Base-by-base conservation (phyloP, 257 asterid species). In the Galeopsis tetrahit region DNA sequence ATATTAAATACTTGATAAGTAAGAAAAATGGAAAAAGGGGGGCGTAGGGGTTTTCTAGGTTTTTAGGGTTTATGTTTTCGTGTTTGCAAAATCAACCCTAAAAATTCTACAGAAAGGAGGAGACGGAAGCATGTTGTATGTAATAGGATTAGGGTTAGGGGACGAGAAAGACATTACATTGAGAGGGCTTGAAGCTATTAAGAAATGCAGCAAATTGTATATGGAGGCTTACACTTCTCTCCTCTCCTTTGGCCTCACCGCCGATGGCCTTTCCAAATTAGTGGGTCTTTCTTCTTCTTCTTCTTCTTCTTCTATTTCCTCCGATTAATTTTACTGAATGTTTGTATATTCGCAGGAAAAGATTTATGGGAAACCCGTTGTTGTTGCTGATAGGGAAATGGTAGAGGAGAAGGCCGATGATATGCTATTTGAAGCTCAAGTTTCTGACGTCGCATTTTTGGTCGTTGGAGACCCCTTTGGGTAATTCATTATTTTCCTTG, bases 391-490 rank as follows among this genome's bases (percentile, higher is more conserved):
- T 40, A 85, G 96, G 80, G 96, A 91, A 80, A 82, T 82, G 85
- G 97, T 91, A 1, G 97, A 91, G 86, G 97, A 94, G 71, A 94
- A 89, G 65, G 91, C 96, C 1, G 92, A 91, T 82, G 89, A 76
- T 69, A 85, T 94, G 63, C 90, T 94, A 62, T 71, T 80, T 5
- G 95, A 89, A 85, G 96, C 97, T 67, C 85, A 78, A 63, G 70
- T 81, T 63, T 73, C 90, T 7, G 95, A 94, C 66, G 96, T 94
- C 43, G 96, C 97, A 7, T 91, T 94, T 72, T 88, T 91, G 74
- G 99, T 94, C 68, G 99, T 91, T 49, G 98, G 98, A 44, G 99
- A 94, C 70, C 97, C 99, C 76, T 91, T 89, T 71, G 99, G 98
- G 96, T 91, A 79, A 14, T 38, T 44, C 15, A 6, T 6, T 10